Evolutionary conservation across 176 grass and related monocot species (phyloP).

Genomic region (Raddia guianensis): DNA sequence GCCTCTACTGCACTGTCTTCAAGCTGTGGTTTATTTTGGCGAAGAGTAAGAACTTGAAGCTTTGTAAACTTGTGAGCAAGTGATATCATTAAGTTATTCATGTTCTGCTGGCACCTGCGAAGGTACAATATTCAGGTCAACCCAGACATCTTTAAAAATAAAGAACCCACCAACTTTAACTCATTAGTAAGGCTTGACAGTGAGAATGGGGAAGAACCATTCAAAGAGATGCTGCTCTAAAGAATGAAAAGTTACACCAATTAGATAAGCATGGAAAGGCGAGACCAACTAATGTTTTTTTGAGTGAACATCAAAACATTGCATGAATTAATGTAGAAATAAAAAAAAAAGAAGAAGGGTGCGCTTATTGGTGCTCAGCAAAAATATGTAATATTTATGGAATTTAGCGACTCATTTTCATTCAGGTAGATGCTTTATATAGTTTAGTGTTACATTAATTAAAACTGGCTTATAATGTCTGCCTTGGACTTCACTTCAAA

Average conservation of each 20-base stretch:
- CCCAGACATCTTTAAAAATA: background rate
- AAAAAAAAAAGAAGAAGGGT: background rate
- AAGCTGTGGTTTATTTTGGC: slow-evolving; percentile 78
- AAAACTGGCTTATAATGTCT: background rate
- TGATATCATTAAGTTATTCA: slow-evolving; percentile 68
- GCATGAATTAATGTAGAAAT: background rate
- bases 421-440: background rate
- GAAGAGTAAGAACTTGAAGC: slow-evolving; percentile 68
- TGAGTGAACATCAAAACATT: background rate
- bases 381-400: background rate
- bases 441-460: background rate
- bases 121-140: slow-evolving; percentile 9
- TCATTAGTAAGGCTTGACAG: background rate
- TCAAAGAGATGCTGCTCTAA: background rate
- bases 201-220: background rate
- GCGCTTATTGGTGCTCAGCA: background rate
- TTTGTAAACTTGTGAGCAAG: slow-evolving; percentile 75
- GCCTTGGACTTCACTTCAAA: no score
- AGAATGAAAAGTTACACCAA: background rate
- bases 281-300: background rate
- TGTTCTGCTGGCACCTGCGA: slow-evolving; percentile 76
- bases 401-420: background rate
- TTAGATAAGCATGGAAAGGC: background rate
- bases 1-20: slow-evolving; percentile 81
- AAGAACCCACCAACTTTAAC: slow-evolving; percentile 1